Evolutionary conservation across 179 eudicot species (phyloP).

Genomic region (Amaranthus tricolor): DNA sequence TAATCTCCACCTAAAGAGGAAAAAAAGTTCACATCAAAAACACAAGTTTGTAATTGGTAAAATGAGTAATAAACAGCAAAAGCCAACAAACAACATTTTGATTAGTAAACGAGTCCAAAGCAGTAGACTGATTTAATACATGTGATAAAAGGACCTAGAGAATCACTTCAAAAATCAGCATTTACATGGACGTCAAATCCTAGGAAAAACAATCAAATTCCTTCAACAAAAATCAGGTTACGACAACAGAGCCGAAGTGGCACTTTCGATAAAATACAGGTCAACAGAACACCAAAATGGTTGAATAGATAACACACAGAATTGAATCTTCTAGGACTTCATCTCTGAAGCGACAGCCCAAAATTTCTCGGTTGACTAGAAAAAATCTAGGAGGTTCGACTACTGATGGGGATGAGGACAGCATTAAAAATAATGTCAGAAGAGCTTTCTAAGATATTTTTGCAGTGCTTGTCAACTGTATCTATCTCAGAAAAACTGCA

Average conservation of each 20-base stretch:
- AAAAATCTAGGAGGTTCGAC: neutral
- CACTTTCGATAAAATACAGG: neutral
- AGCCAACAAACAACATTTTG: no score
- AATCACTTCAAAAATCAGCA: no score
- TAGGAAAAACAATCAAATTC: no score
- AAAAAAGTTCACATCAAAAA: neutral
- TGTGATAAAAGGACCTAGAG: no score
- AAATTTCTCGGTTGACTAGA: neutral
- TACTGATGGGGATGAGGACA: neutral
- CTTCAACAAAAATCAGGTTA: no score
- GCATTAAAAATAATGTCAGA: neutral
- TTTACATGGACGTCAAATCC: no score
- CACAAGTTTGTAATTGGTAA: no score
- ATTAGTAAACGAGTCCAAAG: no score
- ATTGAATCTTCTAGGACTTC: neutral
- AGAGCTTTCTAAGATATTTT: neutral
- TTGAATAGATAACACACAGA: neutral
- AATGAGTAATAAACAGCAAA: no score
- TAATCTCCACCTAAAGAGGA: conserved; percentile 51
- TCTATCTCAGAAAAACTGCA: neutral
- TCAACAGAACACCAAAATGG: neutral
- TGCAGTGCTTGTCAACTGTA: neutral
- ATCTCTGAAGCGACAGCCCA: neutral
- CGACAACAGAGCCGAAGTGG: no score
- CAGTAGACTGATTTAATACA: no score